phyloP scores from a whole-genome alignment of 169 alveolate genomes.

The Babesia ovis region DNA sequence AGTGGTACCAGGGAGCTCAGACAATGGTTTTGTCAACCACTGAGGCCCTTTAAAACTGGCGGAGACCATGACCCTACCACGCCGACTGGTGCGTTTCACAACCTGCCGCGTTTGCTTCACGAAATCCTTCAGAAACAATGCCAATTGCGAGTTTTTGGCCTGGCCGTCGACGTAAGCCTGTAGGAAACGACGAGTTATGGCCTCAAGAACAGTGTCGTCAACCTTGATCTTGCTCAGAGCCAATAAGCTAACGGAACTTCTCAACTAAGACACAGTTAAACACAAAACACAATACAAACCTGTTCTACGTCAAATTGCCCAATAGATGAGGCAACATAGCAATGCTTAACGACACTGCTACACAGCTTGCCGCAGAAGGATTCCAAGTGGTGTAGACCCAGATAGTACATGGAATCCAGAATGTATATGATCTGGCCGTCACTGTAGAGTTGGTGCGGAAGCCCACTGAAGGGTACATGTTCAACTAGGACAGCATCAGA shows the following conservation, averaged over 20 bases:
- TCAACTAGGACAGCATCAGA: not conserved
- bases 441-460: conserved; percentile 40
- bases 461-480: conserved; percentile 24
- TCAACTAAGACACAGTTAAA: conserved; percentile 9
- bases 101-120: conserved; percentile 55
- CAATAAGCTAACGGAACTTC: conserved; percentile 40
- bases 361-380: conserved; percentile 28
- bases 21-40: conserved; percentile 52
- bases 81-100: conserved; percentile 14
- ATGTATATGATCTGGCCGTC: conserved; percentile 63
- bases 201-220: conserved; percentile 43
- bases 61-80: conserved; percentile 21
- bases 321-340: conserved; percentile 23
- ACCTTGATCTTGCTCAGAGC: conserved; percentile 34
- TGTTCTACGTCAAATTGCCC: conserved; percentile 60
- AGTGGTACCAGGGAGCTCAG: conserved; percentile 3
- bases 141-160: conserved; percentile 29
- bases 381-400: conserved; percentile 53
- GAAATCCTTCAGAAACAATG: conserved; percentile 61
- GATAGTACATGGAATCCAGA: conserved; percentile 58
- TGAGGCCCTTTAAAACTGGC: conserved; percentile 35
- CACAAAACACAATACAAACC: conserved; percentile 1
- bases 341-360: conserved; percentile 43
- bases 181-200: conserved; percentile 35
- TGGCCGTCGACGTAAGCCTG: conserved; percentile 41